phyloP scores from a whole-genome alignment of 2,329 filamentous ascomycete genomes.

The Drechmeria coniospora region DNA sequence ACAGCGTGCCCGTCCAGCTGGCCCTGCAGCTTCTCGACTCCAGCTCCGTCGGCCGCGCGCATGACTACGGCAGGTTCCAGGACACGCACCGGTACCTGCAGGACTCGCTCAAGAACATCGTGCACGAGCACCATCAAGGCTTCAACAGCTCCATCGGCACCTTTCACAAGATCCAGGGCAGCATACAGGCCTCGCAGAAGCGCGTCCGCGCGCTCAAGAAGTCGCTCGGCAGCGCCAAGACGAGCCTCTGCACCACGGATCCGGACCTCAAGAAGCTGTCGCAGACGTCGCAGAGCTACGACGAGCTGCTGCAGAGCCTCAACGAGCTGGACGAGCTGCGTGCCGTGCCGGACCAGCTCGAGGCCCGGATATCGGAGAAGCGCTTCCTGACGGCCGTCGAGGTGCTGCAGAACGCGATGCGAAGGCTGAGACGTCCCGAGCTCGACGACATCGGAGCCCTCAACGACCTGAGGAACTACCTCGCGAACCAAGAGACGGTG shows the following conservation, averaged over 20 bases:
- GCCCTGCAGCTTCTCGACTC: slow-evolving; percentile 89
- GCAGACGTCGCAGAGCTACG: slow-evolving; percentile 75
- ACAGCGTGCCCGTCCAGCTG: slow-evolving; percentile 85
- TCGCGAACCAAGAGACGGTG: slow-evolving; percentile 82
- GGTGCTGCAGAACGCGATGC: slow-evolving; percentile 72
- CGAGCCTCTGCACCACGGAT: slow-evolving; percentile 68
- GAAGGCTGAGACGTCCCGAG: slow-evolving; percentile 71
- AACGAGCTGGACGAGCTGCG: slow-evolving; percentile 78
- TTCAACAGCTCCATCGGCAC: slow-evolving; percentile 99
- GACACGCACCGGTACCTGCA: slow-evolving; percentile 80
- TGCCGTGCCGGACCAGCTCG: slow-evolving; percentile 77
- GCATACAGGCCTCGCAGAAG: slow-evolving; percentile 76
- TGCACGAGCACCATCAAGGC: slow-evolving; percentile 96
- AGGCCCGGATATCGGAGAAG: slow-evolving; percentile 92
- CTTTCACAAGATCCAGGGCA: slow-evolving; percentile 95
- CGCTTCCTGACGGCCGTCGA: slow-evolving; percentile 87
- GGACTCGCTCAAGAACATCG: slow-evolving; percentile 80
- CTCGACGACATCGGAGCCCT: slow-evolving; percentile 84
- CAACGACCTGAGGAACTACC: slow-evolving; percentile 70
- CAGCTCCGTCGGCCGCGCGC: slow-evolving; percentile 82
- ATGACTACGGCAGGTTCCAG: slow-evolving; percentile 75
- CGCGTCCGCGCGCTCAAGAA: slow-evolving; percentile 71
- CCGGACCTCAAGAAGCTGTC: slow-evolving; percentile 86
- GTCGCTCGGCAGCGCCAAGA: slow-evolving; percentile 66
- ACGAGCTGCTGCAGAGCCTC: slow-evolving; percentile 72